Conservation (phyloP, 192 early-diverging fungal species). For the Glomus cerebriforme region DNA sequence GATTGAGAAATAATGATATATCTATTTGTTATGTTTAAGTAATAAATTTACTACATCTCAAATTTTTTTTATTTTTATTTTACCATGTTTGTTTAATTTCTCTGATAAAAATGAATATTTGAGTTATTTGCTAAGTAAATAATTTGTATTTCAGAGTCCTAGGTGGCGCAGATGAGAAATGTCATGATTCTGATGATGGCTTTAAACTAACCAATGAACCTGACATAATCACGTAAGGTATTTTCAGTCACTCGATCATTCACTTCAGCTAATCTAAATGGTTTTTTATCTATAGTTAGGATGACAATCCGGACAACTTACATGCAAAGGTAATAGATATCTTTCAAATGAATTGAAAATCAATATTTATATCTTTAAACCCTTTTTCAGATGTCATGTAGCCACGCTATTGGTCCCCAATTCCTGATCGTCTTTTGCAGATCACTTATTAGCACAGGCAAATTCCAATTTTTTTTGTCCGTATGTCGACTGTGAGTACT, state of each 20-base stretch:
- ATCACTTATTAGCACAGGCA: conserved; percentile 15
- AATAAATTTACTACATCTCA: too few relatives aligned
- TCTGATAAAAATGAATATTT: too few relatives aligned
- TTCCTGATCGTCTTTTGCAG: conserved; percentile 11
- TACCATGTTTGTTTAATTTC: too few relatives aligned
- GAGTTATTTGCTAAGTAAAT: background rate
- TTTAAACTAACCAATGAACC: background rate
- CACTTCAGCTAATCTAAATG: conserved; percentile 2
- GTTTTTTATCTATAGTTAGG: conserved; percentile 10
- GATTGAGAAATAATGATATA: too few relatives aligned
- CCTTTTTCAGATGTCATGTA: conserved; percentile 1
- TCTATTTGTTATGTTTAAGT: too few relatives aligned
- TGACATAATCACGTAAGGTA: conserved; percentile 18
- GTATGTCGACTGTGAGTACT: conserved; percentile 1
- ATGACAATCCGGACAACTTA: conserved; percentile 1
- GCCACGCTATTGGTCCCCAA: conserved; percentile 8
- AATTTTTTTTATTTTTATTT: too few relatives aligned
- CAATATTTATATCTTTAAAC: background rate
- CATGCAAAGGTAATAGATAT: conserved; percentile 22
- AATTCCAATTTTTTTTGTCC: conserved; percentile 24
- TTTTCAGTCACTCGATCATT: background rate
- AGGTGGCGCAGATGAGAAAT: conserved; percentile 1
- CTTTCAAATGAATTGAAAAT: background rate
- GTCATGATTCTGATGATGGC: background rate
- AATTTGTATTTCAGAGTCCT: conserved; percentile 7